phyloP scores from a whole-genome alignment of 306 rosid species.

The Ziziphus jujuba region DNA sequence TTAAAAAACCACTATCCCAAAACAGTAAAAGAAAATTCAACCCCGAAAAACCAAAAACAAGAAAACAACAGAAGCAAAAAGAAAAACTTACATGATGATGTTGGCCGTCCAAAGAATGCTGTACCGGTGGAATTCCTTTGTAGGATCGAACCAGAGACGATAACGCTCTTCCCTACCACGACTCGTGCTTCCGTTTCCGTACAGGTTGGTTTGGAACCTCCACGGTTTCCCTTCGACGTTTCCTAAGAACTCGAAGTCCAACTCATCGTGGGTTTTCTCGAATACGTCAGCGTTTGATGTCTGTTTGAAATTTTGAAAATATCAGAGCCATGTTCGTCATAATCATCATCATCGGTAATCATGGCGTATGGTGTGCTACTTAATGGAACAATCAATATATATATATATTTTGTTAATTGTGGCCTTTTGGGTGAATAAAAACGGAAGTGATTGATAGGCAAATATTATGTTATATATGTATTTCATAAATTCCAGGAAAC shows the following conservation, averaged over 20 bases:
- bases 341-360: not conserved
- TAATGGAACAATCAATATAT: too few species aligned
- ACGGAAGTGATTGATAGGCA: too few species aligned
- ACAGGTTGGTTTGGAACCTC: conserved; percentile 90
- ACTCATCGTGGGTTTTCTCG: conserved; percentile 82
- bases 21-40: not conserved
- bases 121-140: conserved; percentile 66
- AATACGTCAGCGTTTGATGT: conserved; percentile 88
- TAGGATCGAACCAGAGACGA: conserved; percentile 94
- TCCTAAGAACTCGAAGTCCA: conserved; percentile 93
- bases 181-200: conserved; percentile 87
- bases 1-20: not conserved
- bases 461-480: too few species aligned
- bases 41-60: not conserved
- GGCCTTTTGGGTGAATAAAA: not conserved
- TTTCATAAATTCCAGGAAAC: too few species aligned
- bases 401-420: too few species aligned
- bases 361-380: too few species aligned
- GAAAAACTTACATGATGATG: conserved; percentile 55
- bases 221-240: conserved; percentile 82
- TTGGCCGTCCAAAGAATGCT: conserved; percentile 90
- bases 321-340: too few species aligned
- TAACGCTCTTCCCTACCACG: conserved; percentile 95
- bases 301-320: too few species aligned
- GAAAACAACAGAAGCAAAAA: not conserved